Conservation (phyloP, 805 yeast species). For the Kurtzmaniella cleridarum region DNA sequence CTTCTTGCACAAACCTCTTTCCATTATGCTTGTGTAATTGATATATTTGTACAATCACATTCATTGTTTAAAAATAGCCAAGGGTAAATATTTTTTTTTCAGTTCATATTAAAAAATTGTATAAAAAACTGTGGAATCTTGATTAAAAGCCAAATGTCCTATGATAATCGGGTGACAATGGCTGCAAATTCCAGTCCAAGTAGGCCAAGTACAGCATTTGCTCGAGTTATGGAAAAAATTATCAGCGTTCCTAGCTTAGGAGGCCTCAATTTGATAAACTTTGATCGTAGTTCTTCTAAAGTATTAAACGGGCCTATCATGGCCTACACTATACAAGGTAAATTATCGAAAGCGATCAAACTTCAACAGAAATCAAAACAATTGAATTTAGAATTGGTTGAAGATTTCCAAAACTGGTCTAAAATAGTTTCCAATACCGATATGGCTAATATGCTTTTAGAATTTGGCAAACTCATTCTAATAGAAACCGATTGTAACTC, state of each 20-base stretch:
- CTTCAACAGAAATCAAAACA: constrained; percentile 31
- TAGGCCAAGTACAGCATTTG: constrained; percentile 11
- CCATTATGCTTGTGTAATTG: not conserved
- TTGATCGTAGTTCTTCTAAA: constrained; percentile 1
- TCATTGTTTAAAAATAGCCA: not conserved
- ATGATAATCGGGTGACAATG: not conserved
- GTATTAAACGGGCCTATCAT: constrained; percentile 9
- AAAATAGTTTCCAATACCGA: constrained; percentile 33
- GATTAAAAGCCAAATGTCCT: too few species aligned
- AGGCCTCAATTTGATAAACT: constrained; percentile 2
- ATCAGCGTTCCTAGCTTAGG: constrained; percentile 5
- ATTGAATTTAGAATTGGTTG: constrained; percentile 32
- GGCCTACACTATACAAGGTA: constrained; percentile 24
- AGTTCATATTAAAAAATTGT: too few species aligned
- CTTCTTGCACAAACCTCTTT: too few species aligned
- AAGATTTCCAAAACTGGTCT: constrained; percentile 40
- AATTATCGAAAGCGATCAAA: constrained; percentile 32
- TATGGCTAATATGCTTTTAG: constrained; percentile 32
- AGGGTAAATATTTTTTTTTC: too few species aligned
- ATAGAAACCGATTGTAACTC: constrained; percentile 32
- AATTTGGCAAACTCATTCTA: constrained; percentile 34
- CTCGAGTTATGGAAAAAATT: constrained; percentile 18
- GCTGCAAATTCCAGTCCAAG: constrained; percentile 1
- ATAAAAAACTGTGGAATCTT: too few species aligned
- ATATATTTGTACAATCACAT: not conserved